Evolutionary conservation across 1,284 basidiomycete species (phyloP).

Genomic region (Sphaerobolus stellatus): DNA sequence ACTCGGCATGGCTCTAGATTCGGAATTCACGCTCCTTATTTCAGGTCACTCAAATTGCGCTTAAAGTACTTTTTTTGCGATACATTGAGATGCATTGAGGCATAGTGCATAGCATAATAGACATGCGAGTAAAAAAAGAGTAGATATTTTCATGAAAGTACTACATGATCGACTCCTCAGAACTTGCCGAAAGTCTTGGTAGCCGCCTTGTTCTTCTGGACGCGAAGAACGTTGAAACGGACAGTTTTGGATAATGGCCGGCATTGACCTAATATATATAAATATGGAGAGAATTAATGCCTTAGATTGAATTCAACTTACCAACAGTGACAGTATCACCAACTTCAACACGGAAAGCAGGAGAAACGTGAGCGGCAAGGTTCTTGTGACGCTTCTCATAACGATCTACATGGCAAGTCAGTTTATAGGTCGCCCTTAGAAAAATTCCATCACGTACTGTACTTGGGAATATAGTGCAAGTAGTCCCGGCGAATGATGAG

Average conservation of each 20-base stretch:
- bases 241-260: slow-evolving; percentile 99
- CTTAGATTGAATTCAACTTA: slow-evolving; percentile 40
- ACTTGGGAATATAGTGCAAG: slow-evolving; percentile 98
- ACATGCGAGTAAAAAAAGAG: slow-evolving; percentile 5
- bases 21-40: neutral
- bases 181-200: slow-evolving; percentile 94
- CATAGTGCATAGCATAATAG: slow-evolving; percentile 14
- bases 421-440: neutral
- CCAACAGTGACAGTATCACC: slow-evolving; percentile 97
- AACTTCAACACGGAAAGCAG: slow-evolving; percentile 94
- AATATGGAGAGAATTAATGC: slow-evolving; percentile 6
- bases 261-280: slow-evolving; percentile 77
- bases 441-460: slow-evolving; percentile 62
- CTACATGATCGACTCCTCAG: slow-evolving; percentile 44
- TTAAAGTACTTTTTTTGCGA: neutral
- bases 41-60: neutral
- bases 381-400: slow-evolving; percentile 99
- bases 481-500: slow-evolving; percentile 98
- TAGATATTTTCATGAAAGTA: neutral
- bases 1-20: neutral
- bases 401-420: slow-evolving; percentile 58
- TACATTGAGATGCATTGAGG: neutral
- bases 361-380: slow-evolving; percentile 94
- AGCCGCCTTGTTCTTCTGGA: slow-evolving; percentile 85
- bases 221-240: slow-evolving; percentile 96